A percentile compares a stretch with the other conserved stretches of the same genome.
phyloP scores from a whole-genome alignment of 441 rosid genomes.

The Hura crepitans region DNA sequence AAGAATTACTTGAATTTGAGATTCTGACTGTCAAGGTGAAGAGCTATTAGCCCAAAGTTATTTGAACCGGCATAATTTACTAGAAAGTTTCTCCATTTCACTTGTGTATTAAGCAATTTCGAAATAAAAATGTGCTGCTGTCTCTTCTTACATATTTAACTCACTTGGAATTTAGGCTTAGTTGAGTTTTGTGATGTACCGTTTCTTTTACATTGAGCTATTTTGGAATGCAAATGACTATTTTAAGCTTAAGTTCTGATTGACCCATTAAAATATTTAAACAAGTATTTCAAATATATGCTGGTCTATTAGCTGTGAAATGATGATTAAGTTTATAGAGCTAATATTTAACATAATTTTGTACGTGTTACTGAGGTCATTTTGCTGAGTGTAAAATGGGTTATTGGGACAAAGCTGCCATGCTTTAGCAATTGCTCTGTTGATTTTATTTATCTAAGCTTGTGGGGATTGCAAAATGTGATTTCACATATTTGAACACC shows the following conservation, averaged over 20 bases:
- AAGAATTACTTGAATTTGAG: constrained; percentile 86
- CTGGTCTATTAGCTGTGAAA: background rate
- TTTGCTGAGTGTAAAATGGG: background rate
- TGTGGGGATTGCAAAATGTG: background rate
- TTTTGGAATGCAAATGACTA: background rate
- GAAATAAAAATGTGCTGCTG: background rate
- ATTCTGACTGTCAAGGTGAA: constrained; percentile 84
- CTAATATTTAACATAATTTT: background rate
- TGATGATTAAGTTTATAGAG: background rate
- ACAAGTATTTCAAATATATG: background rate
- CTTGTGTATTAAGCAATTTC: too few species aligned
- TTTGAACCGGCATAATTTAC: too few species aligned
- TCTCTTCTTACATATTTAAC: background rate
- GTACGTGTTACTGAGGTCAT: background rate
- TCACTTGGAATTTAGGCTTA: background rate
- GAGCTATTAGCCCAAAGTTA: background rate
- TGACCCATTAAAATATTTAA: background rate
- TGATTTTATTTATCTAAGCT: background rate
- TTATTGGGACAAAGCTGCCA: background rate
- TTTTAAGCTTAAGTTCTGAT: background rate
- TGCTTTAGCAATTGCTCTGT: background rate
- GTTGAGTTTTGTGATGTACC: background rate
- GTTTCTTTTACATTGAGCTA: background rate
- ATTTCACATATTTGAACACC: background rate
- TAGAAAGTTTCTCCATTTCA: too few species aligned